Evolutionary conservation across 805 yeast genomes (phyloP).

Genomic region (Lachancea nothofagi): DNA sequence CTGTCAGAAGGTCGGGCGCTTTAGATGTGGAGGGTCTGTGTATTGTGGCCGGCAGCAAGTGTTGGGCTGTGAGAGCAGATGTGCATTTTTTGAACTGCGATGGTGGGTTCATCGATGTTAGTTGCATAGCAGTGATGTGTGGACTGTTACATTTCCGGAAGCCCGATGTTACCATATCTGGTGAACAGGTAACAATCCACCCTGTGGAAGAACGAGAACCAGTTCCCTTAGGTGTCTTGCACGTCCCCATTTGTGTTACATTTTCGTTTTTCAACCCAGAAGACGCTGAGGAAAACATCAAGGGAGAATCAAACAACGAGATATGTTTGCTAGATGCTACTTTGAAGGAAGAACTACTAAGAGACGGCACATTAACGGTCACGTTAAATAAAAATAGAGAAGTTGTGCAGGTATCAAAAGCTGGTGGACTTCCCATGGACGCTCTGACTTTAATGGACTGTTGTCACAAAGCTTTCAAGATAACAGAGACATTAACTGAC

Average conservation of each 20-base stretch:
- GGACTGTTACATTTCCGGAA: constrained; percentile 76
- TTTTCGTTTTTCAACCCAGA: constrained; percentile 77
- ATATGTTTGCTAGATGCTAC: constrained; percentile 71
- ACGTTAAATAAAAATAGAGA: constrained; percentile 89
- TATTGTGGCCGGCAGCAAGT: constrained; percentile 82
- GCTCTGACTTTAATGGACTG: constrained; percentile 64
- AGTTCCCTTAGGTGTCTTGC: constrained; percentile 76
- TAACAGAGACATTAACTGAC: constrained; percentile 61
- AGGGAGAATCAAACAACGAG: constrained; percentile 57
- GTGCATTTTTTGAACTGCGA: constrained; percentile 84
- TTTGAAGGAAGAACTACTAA: constrained; percentile 64
- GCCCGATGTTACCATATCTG: constrained; percentile 74
- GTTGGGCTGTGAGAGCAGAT: constrained; percentile 90
- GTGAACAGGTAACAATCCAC: constrained; percentile 62
- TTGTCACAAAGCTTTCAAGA: constrained; percentile 55
- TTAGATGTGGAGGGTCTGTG: constrained; percentile 86
- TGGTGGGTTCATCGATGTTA: constrained; percentile 88
- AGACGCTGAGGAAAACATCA: constrained; percentile 61
- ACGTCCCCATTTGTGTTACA: constrained; percentile 84
- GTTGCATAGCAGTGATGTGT: constrained; percentile 85
- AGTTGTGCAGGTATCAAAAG: constrained; percentile 80
- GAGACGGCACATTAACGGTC: constrained; percentile 76
- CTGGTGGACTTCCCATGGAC: constrained; percentile 84
- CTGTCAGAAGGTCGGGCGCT: constrained; percentile 85
- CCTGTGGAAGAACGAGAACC: constrained; percentile 77